Conservation (phyloP, 441 rosid species). For the Bocquillonia castaneifolia region DNA sequence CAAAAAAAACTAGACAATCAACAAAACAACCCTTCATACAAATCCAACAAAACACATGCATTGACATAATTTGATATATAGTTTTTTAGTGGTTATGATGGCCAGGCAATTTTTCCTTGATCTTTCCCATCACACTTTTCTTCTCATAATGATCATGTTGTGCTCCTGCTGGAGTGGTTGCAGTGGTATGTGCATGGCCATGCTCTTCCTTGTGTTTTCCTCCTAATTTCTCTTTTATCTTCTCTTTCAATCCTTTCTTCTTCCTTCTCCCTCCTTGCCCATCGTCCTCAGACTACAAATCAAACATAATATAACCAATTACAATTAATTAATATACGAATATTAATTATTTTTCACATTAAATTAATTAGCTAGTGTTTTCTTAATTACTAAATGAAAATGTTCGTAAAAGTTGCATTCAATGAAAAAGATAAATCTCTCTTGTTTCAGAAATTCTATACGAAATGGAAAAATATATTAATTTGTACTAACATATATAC, state of each 20-base stretch:
- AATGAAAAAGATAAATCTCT: too few relatives aligned
- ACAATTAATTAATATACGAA: not conserved
- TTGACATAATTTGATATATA: not conserved
- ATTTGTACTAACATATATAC: not conserved
- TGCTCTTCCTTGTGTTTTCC: conserved; percentile 37
- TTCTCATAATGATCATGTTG: conserved; percentile 48
- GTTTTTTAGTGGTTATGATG: conserved; percentile 30
- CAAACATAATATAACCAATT: too few relatives aligned
- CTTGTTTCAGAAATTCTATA: too few relatives aligned
- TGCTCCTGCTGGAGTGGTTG: conserved; percentile 10
- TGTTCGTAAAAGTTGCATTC: too few relatives aligned
- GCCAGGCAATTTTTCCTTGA: conserved; percentile 58
- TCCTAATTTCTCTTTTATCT: conserved; percentile 58
- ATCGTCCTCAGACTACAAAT: conserved; percentile 56
- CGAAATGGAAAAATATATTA: too few relatives aligned
- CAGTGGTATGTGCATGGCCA: conserved; percentile 6
- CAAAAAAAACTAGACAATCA: not conserved
- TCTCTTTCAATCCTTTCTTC: conserved; percentile 56
- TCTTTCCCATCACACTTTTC: conserved; percentile 54
- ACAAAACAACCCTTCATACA: not conserved
- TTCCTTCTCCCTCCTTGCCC: conserved; percentile 75
- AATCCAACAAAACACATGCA: not conserved
- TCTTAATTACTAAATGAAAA: too few relatives aligned
- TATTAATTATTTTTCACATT: too few relatives aligned
- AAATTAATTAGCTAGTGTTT: too few relatives aligned